These are phyloP conservation scores for Ichthyophthirius multifiliis DNA, from an alignment of 169 alveolate genomes.

Conservation along the genomic window DNA sequence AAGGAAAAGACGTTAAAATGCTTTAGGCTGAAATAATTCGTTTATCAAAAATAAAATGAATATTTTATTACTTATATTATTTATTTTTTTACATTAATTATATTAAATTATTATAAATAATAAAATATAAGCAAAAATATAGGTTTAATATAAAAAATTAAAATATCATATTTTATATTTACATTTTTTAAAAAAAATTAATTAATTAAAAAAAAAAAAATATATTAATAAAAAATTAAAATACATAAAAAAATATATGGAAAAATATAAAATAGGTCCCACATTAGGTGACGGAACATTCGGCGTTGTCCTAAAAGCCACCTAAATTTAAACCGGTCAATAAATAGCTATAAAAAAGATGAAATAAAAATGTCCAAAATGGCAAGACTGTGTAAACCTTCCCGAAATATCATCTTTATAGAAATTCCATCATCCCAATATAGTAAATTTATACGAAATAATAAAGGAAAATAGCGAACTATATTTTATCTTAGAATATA, in stretches of 20 bases:
- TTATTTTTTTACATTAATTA: too few species aligned
- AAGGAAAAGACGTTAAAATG: too few species aligned
- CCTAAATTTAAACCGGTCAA: slow-evolving; percentile 77
- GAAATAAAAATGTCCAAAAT: slow-evolving; percentile 81
- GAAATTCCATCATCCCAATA: slow-evolving; percentile 81
- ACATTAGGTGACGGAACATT: slow-evolving; percentile 89
- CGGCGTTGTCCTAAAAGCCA: slow-evolving; percentile 86
- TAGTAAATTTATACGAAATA: slow-evolving; percentile 83
- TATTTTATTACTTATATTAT: too few species aligned
- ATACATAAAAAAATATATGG: slow-evolving; percentile 40
- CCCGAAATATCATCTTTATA: slow-evolving; percentile 81
- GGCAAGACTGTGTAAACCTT: slow-evolving; percentile 83
- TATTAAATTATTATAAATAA: too few species aligned
- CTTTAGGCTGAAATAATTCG: too few species aligned
- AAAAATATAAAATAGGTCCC: slow-evolving; percentile 75
- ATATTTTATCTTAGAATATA: slow-evolving; percentile 85
- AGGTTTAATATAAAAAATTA: too few species aligned
- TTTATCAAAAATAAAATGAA: too few species aligned
- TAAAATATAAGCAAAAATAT: too few species aligned
- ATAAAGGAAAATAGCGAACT: slow-evolving; percentile 77
- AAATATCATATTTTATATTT: too few species aligned
- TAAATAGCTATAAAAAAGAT: slow-evolving; percentile 88
- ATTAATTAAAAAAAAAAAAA: too few species aligned
- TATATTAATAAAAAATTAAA: neutral
- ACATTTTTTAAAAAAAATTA: too few species aligned